Evolutionary conservation across 2,329 filamentous ascomycete species (phyloP), one percentile per base, ranked within the genome.

Genomic region (Ceratocystis ficicola): DNA sequence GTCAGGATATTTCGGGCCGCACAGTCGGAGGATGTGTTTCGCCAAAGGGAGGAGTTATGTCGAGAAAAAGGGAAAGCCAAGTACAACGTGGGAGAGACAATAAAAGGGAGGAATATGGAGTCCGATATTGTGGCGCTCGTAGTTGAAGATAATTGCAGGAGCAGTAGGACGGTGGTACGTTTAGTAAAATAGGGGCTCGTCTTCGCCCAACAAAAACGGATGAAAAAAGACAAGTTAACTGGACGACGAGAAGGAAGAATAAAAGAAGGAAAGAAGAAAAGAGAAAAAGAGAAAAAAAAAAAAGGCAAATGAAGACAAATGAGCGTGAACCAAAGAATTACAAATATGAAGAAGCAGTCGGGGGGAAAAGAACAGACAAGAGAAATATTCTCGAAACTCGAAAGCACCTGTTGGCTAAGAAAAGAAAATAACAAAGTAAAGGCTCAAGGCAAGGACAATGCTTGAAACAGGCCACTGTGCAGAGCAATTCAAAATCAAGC

Each of bases 71-170:
- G 10, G 25, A 52, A 52, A 25, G 5, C 48, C 48, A 52, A 15
- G 48, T 28, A 44, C 20, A 10, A 44, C 25, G 20, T 36, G 10
- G n/a, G 44, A 50, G 36, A 36, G 52, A 55, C 44, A 12, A 55
- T 36, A 55, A 61, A 63, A 63, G 62, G 61, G 64, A 62, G 44
- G 64, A 62, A 62, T 25, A 62, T 15, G 28, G 41, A 62, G 10
- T 44, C 15, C 20, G 20, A 22, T 52, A 28, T 3, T 46, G 28
- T 32, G 28, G 48, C 28, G 3, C 61, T 61, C 32, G 52, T 48
- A 32, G 41, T 50, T 57, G 59, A 20, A 41, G 59, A 61, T 46
- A 59, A 22, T 41, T 50, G 22, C 15, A 66, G 48, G 57, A 32
- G 36, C 36, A 41, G 36, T 15, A 41, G 36, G 36, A 41, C 36